A percentile compares a stretch with the other conserved stretches of the same genome.
phyloP scores from a whole-genome alignment of 1,284 basidiomycete species.

The Butyriboletus regius region DNA sequence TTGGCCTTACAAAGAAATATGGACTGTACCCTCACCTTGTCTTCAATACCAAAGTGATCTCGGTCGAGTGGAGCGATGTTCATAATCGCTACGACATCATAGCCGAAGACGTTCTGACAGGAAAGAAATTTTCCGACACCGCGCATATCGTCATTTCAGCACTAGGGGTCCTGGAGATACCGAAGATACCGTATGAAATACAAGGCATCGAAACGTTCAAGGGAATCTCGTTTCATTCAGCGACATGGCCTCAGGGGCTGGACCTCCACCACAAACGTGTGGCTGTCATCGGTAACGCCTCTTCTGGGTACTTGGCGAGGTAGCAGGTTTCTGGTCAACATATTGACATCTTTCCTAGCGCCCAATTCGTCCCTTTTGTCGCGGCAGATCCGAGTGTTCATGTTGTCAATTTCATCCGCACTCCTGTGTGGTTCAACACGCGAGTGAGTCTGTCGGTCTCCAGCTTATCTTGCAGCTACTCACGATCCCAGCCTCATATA shows the following conservation, averaged over 20 bases:
- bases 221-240: conserved; percentile 44
- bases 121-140: conserved; percentile 6
- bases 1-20: conserved; percentile 22
- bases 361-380: conserved; percentile 34
- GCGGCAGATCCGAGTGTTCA: conserved; percentile 29
- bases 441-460: conserved; percentile 17
- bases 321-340: neutral
- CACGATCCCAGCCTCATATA: conserved; percentile 17
- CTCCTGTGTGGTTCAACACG: conserved; percentile 32
- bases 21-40: conserved; percentile 14
- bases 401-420: conserved; percentile 34
- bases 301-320: conserved; percentile 32
- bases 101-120: conserved; percentile 15
- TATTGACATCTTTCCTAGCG: conserved; percentile 19
- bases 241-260: conserved; percentile 38
- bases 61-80: conserved; percentile 22
- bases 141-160: conserved; percentile 23
- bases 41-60: conserved; percentile 26
- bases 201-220: conserved; percentile 38
- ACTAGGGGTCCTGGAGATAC: conserved; percentile 16
- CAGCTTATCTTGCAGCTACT: neutral
- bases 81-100: conserved; percentile 12
- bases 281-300: conserved; percentile 48
- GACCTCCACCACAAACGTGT: conserved; percentile 40
- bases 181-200: conserved; percentile 28